phyloP scores from a whole-genome alignment of 352 stramenopile genomes.

The Phytopythium litorale region DNA sequence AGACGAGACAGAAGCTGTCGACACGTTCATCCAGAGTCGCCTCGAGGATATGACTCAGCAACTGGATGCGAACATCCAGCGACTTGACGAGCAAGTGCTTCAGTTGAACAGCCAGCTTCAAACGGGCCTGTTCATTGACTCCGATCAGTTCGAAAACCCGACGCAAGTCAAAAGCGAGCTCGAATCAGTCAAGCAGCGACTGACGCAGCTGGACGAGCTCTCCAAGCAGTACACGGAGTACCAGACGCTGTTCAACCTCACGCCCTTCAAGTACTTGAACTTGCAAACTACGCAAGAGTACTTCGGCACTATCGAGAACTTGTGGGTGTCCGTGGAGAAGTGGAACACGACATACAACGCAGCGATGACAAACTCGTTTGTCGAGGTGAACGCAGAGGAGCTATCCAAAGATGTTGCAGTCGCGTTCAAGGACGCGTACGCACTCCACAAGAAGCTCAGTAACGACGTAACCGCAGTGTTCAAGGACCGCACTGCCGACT shows the following conservation, averaged over 20 bases:
- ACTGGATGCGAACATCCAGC: conserved; percentile 91
- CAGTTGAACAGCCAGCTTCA: conserved; percentile 82
- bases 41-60: conserved; percentile 91
- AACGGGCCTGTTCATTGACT: conserved; percentile 85
- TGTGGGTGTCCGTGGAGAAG: conserved; percentile 83
- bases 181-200: conserved; percentile 72
- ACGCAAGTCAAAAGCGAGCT: conserved; percentile 75
- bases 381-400: conserved; percentile 87
- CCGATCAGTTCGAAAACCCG: conserved; percentile 84
- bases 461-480: conserved; percentile 87
- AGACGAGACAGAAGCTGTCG: conserved; percentile 83
- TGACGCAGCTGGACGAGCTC: conserved; percentile 85
- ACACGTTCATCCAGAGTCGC: conserved; percentile 80
- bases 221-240: conserved; percentile 92
- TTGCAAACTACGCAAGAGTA: conserved; percentile 86
- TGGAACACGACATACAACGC: conserved; percentile 82
- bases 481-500: conserved; percentile 85
- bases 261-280: conserved; percentile 88
- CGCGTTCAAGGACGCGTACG: conserved; percentile 88
- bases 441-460: conserved; percentile 90
- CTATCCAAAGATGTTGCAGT: conserved; percentile 83
- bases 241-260: conserved; percentile 89
- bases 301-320: conserved; percentile 73
- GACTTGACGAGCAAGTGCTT: conserved; percentile 89
- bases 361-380: conserved; percentile 84